These are phyloP conservation scores for Thelonectria olida DNA, from an alignment of 2,329 filamentous ascomycete species.

Conservation along the genomic window DNA sequence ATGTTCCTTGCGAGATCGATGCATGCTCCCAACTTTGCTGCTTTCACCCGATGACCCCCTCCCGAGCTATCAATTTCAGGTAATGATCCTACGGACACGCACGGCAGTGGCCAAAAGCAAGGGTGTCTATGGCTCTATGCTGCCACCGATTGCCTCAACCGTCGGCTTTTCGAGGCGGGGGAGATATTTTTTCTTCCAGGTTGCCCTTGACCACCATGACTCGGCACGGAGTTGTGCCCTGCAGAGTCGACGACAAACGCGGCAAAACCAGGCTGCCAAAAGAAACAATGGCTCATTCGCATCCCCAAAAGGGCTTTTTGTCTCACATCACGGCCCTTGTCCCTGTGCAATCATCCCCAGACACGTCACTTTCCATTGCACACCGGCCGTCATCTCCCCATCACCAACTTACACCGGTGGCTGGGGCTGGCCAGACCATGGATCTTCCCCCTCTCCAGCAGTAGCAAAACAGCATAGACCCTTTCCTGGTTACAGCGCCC, in stretches of 20 bases:
- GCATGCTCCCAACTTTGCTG: constrained; percentile 4
- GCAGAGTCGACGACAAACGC: constrained; percentile 15
- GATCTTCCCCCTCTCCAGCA: constrained; percentile 4
- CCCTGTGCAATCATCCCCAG: constrained; percentile 24
- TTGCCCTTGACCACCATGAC: constrained; percentile 13
- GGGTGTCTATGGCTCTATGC: neutral
- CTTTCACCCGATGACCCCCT: neutral
- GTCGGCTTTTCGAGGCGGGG: constrained; percentile 11
- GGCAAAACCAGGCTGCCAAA: constrained; percentile 4
- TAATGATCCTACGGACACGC: neutral
- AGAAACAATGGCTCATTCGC: neutral
- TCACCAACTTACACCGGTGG: constrained; percentile 30
- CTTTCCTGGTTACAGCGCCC: neutral
- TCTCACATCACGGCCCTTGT: constrained; percentile 18
- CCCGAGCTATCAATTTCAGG: constrained; percentile 5
- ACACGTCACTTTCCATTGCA: constrained; percentile 33
- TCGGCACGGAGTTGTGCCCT: neutral
- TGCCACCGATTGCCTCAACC: neutral
- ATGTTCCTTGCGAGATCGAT: constrained; percentile 19
- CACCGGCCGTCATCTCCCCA: constrained; percentile 28
- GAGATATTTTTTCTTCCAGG: neutral
- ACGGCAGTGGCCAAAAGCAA: neutral
- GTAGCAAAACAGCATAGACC: neutral
- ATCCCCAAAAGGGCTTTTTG: constrained; percentile 10
- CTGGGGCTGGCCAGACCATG: constrained; percentile 26